A percentile compares a stretch with the other conserved stretches of the same genome.
These are phyloP conservation scores for Paramecium bursaria DNA, from an alignment of 73 alveolate species.

Conservation along the genomic window DNA sequence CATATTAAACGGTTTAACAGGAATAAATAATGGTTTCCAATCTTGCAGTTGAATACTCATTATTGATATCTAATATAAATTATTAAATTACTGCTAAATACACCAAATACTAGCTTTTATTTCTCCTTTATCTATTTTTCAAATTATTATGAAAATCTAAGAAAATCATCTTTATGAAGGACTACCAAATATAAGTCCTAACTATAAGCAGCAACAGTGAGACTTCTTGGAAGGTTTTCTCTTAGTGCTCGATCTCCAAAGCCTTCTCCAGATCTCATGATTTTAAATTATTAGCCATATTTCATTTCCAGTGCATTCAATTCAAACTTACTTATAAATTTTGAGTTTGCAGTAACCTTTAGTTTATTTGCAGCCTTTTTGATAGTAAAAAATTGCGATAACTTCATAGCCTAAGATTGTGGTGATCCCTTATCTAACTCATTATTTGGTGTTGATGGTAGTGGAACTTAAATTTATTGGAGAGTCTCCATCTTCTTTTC, in stretches of 20 bases:
- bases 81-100: slow-evolving; percentile 15
- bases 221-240: slow-evolving; percentile 49
- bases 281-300: slow-evolving; percentile 27
- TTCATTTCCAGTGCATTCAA: not conserved
- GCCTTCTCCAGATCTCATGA: slow-evolving; percentile 23
- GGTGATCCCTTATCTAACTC: too few species aligned
- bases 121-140: slow-evolving; percentile 28
- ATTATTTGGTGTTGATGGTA: too few species aligned
- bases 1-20: slow-evolving; percentile 47
- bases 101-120: slow-evolving; percentile 2
- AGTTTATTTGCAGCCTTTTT: slow-evolving; percentile 16
- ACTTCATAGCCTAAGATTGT: not conserved
- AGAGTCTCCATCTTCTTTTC: slow-evolving; percentile 25
- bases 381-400: not conserved
- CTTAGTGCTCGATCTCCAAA: slow-evolving; percentile 50
- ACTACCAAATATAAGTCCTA: slow-evolving; percentile 28
- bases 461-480: too few species aligned
- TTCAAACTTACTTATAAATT: slow-evolving; percentile 5
- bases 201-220: slow-evolving; percentile 53
- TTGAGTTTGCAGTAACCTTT: not conserved
- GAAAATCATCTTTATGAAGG: slow-evolving; percentile 38
- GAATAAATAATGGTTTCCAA: slow-evolving; percentile 51
- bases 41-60: slow-evolving; percentile 39
- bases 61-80: slow-evolving; percentile 29
- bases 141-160: not conserved